Base-by-base conservation (phyloP, 2,329 filamentous ascomycete genomes). In the Alternaria angustiovoidea region DNA sequence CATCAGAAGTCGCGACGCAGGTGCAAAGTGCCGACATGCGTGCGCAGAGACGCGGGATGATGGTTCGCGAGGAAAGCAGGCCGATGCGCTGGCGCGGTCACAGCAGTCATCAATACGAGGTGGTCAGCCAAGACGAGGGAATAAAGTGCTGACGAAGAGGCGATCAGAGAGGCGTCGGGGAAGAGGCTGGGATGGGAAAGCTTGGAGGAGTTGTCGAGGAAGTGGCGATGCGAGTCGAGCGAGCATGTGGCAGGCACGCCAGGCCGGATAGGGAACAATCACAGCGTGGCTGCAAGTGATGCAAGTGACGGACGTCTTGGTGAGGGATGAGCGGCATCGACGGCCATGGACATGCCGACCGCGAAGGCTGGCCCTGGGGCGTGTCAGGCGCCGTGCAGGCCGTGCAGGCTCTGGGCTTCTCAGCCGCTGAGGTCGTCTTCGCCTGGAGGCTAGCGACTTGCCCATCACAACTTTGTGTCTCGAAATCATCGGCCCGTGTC, bases 401-500 rank as follows among this genome's bases (percentile, higher is more conserved):
- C 36, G 36, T 39, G 36, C n/a, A 20, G 36, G 36, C 36, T 39
- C 36, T 20, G n/a, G 36, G 36, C 38, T 39, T 30, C 30, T 20
- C 44, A 46, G 53, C 53, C 53, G 42, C 41, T 24, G 53, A 26
- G 42, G 42, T 28, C 7, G 42, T 46, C 38, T 39, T 41, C 38
- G 38, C n/a, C 11, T 16, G 20, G 11, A 24, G 39, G 39, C 39
- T 42, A 42, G 39, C 14, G 20, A 41, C 16, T 26, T 28, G 53
- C 43, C 52, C 53, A 52, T 46, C 20, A 24, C 24, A 30, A 24
- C 30, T 26, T 24, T 42, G 51, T 46, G 56, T 59, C 51, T 55
- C 44, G 46, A 51, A 54, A 47, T 56, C 49, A 44, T 51, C 57
- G 52, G 57, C 38, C 57, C 57, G 57, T 46, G 44, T 51, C 57